Conservation (phyloP, 2,329 filamentous ascomycete species). For the Ceratocystis destructans region DNA sequence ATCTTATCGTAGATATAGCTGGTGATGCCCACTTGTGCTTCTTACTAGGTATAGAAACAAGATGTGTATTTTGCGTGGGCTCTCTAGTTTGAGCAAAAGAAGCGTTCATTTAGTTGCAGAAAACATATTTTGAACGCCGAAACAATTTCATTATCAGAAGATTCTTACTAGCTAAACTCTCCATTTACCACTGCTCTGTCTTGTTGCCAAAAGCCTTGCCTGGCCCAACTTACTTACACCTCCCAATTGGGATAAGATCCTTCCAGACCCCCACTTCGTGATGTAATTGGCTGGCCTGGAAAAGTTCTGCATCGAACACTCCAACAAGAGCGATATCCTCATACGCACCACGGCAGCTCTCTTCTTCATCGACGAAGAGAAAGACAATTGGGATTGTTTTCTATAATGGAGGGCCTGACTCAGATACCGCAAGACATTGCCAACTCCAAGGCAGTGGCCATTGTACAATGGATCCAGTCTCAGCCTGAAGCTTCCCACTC, state of each 20-base stretch:
- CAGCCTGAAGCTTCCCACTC: constrained; percentile 18
- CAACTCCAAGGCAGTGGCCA: constrained; percentile 15
- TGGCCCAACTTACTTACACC: constrained; percentile 11
- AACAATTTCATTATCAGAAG: background rate
- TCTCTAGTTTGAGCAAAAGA: background rate
- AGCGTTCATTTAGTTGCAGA: background rate
- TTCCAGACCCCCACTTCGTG: constrained; percentile 14
- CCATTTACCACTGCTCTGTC: background rate
- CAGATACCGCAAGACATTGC: constrained; percentile 14
- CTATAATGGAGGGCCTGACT: constrained; percentile 12
- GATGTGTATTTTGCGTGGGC: background rate
- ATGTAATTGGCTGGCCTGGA: constrained; percentile 17
- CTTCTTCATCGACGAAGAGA: background rate
- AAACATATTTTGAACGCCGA: background rate
- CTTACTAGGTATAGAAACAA: background rate
- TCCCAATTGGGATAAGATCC: constrained; percentile 14
- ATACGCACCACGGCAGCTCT: background rate
- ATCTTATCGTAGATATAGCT: background rate
- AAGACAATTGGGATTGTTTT: background rate
- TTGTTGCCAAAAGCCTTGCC: background rate
- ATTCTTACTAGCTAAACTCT: background rate
- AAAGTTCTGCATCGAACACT: constrained; percentile 16
- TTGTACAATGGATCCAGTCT: constrained; percentile 20
- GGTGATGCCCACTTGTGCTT: background rate
- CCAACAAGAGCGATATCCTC: background rate